Conservation (phyloP, 257 asterid genomes). For the Mitragyna speciosa region DNA sequence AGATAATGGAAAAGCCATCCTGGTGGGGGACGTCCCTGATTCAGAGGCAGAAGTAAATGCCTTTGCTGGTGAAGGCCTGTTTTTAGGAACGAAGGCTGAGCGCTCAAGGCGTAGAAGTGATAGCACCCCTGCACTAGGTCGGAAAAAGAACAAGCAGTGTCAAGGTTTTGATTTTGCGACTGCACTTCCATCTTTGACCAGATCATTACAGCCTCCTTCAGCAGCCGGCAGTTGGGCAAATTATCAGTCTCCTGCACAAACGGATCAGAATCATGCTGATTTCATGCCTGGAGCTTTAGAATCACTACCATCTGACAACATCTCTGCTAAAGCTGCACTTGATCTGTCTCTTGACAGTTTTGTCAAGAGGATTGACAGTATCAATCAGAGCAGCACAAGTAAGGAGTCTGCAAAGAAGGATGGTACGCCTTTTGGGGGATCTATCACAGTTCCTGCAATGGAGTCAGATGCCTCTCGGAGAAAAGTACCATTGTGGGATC, state of each 20-base stretch:
- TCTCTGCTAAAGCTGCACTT: conserved; percentile 33
- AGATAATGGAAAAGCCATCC: conserved; percentile 29
- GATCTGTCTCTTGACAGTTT: conserved; percentile 63
- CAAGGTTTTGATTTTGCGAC: conserved; percentile 21
- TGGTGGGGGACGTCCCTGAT: conserved; percentile 32
- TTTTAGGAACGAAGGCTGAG: conserved; percentile 21
- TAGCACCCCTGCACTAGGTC: conserved; percentile 28
- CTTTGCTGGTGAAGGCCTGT: conserved; percentile 20
- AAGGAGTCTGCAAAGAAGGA: not conserved
- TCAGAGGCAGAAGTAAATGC: conserved; percentile 39
- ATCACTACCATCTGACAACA: conserved; percentile 8
- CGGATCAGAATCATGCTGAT: conserved; percentile 8
- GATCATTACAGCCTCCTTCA: conserved; percentile 2
- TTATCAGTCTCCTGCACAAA: conserved; percentile 2
- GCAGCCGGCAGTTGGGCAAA: not conserved
- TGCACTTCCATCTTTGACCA: not conserved
- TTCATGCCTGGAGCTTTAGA: not conserved
- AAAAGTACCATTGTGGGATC: conserved; percentile 26
- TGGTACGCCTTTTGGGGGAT: not conserved
- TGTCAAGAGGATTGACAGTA: conserved; percentile 25
- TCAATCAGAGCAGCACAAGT: conserved; percentile 16
- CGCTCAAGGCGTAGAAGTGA: conserved; percentile 32
- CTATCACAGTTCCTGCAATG: not conserved
- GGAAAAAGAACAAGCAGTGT: conserved; percentile 27
- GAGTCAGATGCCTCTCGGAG: conserved; percentile 14